Conservation (phyloP, 2,329 filamentous ascomycete species). For the Fusarium compactum region DNA sequence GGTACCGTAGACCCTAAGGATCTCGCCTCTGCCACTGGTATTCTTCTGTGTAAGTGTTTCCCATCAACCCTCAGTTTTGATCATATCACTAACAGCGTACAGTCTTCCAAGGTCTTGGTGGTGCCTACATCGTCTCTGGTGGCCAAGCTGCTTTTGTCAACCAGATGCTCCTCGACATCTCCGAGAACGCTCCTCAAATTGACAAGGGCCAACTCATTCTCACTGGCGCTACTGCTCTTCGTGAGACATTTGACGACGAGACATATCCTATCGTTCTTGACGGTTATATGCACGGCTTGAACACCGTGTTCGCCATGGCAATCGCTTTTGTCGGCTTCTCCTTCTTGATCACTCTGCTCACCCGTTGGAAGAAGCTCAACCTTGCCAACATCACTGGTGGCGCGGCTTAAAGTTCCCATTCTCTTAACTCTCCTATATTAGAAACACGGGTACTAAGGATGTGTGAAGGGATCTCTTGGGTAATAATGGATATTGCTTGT, state of each 20-base stretch:
- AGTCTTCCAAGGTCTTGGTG: constrained; percentile 64
- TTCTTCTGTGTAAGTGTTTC: constrained; percentile 56
- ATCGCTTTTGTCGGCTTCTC: constrained; percentile 61
- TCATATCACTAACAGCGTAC: constrained; percentile 25
- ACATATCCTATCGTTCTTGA: constrained; percentile 65
- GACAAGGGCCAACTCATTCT: constrained; percentile 53
- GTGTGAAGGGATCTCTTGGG: neutral
- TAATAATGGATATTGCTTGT: neutral
- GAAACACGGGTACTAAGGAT: neutral
- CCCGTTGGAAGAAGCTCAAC: constrained; percentile 56
- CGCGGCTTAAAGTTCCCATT: constrained; percentile 43
- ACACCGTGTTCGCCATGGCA: constrained; percentile 71
- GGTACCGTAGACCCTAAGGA: constrained; percentile 56
- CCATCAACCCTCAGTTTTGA: neutral
- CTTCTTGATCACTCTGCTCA: constrained; percentile 51
- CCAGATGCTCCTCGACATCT: constrained; percentile 54
- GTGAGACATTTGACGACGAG: constrained; percentile 60
- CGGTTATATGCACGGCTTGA: constrained; percentile 73
- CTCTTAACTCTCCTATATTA: neutral
- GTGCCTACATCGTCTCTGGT: constrained; percentile 63
- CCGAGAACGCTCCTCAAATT: constrained; percentile 53
- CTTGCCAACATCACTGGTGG: constrained; percentile 47
- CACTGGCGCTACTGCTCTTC: constrained; percentile 68
- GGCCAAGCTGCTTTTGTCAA: constrained; percentile 62
- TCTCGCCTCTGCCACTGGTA: constrained; percentile 60